Conservation (phyloP, 306 rosid genomes). For the Prunus davidiana region DNA sequence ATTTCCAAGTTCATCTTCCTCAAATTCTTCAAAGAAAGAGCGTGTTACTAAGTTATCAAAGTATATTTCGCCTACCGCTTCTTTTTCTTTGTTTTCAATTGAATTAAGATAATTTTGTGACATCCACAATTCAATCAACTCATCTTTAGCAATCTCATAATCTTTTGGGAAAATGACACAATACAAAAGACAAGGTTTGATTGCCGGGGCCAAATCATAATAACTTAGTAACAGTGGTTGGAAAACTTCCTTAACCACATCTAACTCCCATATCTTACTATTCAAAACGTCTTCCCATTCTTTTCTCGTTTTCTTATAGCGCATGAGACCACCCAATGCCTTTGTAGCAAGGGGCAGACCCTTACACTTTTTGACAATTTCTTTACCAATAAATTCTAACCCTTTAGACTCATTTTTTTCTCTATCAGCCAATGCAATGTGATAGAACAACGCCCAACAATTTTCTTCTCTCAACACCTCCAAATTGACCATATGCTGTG, state of each 20-base stretch:
- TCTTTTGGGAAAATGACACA: background rate
- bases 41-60: background rate
- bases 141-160: background rate
- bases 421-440: background rate
- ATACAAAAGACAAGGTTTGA: conserved; percentile 8
- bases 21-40: background rate
- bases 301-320: background rate
- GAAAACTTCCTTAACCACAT: background rate
- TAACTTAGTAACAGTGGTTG: conserved; percentile 14
- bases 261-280: conserved; percentile 1
- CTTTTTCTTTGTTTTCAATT: background rate
- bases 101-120: background rate
- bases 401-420: background rate
- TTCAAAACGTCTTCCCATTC: conserved; percentile 4
- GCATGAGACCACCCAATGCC: conserved; percentile 2
- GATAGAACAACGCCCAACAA: conserved; percentile 3
- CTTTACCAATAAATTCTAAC: conserved; percentile 1
- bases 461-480: background rate
- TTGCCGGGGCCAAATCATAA: background rate
- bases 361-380: conserved; percentile 14
- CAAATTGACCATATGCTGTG: background rate
- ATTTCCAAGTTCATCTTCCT: background rate
- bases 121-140: background rate
- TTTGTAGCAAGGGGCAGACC: conserved; percentile 24
- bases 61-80: background rate